Evolutionary conservation across 2,329 filamentous ascomycete genomes (phyloP).

Genomic region (Hypoxylon sp.): DNA sequence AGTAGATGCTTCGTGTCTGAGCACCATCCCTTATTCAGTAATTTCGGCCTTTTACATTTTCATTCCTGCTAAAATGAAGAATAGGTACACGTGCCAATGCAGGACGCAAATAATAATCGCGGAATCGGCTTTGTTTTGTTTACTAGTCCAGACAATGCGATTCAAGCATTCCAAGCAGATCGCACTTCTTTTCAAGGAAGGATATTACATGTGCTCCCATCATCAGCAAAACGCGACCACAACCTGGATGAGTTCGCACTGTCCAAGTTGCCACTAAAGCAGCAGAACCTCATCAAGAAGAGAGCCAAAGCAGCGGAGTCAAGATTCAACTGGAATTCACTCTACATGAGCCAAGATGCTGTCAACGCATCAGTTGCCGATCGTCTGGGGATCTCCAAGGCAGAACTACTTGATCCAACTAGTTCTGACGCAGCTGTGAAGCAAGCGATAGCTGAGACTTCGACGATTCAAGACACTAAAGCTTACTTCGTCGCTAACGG

Average conservation of each 20-base stretch:
- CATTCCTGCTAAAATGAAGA: slow-evolving; percentile 58
- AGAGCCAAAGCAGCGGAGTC: slow-evolving; percentile 83
- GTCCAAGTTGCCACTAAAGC: slow-evolving; percentile 92
- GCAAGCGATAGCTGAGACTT: slow-evolving; percentile 96
- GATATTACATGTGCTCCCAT: slow-evolving; percentile 89
- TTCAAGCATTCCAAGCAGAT: slow-evolving; percentile 85
- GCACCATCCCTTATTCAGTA: slow-evolving; percentile 56
- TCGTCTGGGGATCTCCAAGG: slow-evolving; percentile 89
- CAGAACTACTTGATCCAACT: slow-evolving; percentile 93
- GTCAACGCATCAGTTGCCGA: slow-evolving; percentile 91
- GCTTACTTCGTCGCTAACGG: slow-evolving; percentile 89
- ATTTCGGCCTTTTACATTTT: slow-evolving; percentile 43
- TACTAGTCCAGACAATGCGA: slow-evolving; percentile 76
- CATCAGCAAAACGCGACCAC: slow-evolving; percentile 82
- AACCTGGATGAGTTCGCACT: slow-evolving; percentile 89
- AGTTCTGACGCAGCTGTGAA: slow-evolving; percentile 94
- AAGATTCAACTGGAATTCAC: slow-evolving; percentile 97
- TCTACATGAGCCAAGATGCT: slow-evolving; percentile 98
- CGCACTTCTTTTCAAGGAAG: slow-evolving; percentile 92
- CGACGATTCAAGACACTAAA: slow-evolving; percentile 96
- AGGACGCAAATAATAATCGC: slow-evolving; percentile 80
- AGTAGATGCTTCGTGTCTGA: slow-evolving; percentile 99
- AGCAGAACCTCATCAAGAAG: slow-evolving; percentile 90
- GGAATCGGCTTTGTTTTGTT: slow-evolving; percentile 92
- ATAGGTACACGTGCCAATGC: slow-evolving; percentile 88